A percentile compares a stretch with the other conserved stretches of the same genome.
Evolutionary conservation across 163 green algal genomes (phyloP).

Genomic region (Trebouxia gelatinosa): DNA sequence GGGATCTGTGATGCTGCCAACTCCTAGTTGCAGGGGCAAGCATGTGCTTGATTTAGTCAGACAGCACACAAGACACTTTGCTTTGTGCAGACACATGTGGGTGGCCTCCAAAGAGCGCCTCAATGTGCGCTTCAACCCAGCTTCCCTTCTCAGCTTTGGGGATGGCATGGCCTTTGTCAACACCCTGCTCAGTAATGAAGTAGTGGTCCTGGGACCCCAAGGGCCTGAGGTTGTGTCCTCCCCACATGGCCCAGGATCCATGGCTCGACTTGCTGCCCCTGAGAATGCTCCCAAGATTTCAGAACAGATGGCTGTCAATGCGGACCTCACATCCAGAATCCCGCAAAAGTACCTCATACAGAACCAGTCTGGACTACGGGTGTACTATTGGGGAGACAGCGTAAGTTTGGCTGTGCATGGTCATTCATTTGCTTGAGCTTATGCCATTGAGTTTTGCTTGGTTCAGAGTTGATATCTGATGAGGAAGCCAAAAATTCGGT

Average conservation of each 20-base stretch:
- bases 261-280: background rate
- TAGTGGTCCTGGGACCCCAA: background rate
- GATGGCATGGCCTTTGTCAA: constrained; percentile 68
- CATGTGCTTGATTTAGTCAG: too few species aligned
- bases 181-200: constrained; percentile 25
- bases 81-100: constrained; percentile 58
- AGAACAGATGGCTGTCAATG: constrained; percentile 64
- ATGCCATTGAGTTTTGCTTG: too few species aligned
- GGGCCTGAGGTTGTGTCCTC: constrained; percentile 20
- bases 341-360: constrained; percentile 86
- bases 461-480: too few species aligned
- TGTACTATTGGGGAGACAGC: constrained; percentile 73
- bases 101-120: constrained; percentile 67
- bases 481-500: too few species aligned
- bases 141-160: constrained; percentile 74
- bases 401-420: too few species aligned
- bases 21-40: too few species aligned
- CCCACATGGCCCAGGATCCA: background rate
- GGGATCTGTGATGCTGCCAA: too few species aligned
- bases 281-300: constrained; percentile 38
- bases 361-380: constrained; percentile 71
- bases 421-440: too few species aligned
- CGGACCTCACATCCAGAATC: constrained; percentile 59
- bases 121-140: constrained; percentile 78
- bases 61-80: too few species aligned